These are phyloP conservation scores for Brassica nigra DNA, from an alignment of 345 rosid species.

Conservation along the genomic window DNA sequence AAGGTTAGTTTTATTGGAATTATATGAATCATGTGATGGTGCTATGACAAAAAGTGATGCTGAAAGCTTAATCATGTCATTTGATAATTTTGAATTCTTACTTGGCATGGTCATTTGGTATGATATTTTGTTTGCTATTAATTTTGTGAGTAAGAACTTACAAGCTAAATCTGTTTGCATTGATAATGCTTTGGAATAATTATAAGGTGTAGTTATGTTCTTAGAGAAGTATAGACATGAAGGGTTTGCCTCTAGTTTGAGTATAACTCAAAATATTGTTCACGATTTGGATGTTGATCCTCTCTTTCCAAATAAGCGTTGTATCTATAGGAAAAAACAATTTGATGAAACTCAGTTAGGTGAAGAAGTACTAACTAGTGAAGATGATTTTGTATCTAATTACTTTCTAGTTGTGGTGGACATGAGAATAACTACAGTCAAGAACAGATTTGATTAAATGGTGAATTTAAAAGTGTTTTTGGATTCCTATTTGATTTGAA, in stretches of 20 bases:
- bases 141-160: too few relatives aligned
- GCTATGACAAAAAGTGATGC: conserved; percentile 1
- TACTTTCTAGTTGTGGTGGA: background rate
- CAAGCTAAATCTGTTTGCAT: background rate
- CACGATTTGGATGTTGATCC: background rate
- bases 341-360: background rate
- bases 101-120: background rate
- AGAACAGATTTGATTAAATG: background rate
- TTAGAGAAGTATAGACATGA: background rate
- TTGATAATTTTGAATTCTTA: background rate
- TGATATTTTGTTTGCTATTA: too few relatives aligned
- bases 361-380: background rate
- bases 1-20: too few relatives aligned
- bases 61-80: background rate
- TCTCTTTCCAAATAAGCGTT: background rate
- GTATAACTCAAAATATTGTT: background rate
- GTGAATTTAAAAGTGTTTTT: background rate
- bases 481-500: background rate
- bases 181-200: background rate
- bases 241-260: background rate
- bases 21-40: too few relatives aligned
- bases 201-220: background rate
- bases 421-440: background rate
- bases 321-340: too few relatives aligned
- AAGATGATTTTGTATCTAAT: too few relatives aligned